Conservation (phyloP, 2,329 filamentous ascomycete genomes). For the Immersiporthe knoxdaviesiana region DNA sequence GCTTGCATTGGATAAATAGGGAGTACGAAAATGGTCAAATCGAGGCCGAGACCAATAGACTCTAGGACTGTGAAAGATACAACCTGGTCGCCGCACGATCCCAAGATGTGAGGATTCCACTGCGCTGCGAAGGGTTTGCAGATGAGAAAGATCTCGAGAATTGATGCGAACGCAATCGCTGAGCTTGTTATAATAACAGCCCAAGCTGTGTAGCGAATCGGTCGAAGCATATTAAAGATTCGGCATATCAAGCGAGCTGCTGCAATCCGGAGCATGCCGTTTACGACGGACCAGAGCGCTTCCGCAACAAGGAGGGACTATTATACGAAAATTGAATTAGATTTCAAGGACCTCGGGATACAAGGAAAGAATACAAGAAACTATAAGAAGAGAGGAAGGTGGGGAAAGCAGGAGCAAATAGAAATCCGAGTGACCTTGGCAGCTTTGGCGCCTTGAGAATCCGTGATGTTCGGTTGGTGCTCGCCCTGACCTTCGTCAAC, state of each 20-base stretch:
- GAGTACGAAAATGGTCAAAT: not conserved
- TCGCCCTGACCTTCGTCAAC: slow-evolving; percentile 16
- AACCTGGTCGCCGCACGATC: slow-evolving; percentile 17
- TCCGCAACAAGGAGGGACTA: too few species aligned
- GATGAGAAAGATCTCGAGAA: slow-evolving; percentile 12
- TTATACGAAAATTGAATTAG: too few species aligned
- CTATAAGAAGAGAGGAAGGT: not conserved
- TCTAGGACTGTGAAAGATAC: slow-evolving; percentile 9
- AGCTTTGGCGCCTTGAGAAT: slow-evolving; percentile 6
- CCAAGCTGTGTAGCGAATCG: too few species aligned
- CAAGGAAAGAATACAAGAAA: not conserved
- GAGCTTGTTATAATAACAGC: not conserved
- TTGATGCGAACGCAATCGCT: not conserved
- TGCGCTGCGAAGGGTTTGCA: slow-evolving; percentile 18
- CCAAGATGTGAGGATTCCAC: slow-evolving; percentile 17
- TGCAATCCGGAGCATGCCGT: too few species aligned
- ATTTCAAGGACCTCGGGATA: too few species aligned
- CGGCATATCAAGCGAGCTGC: too few species aligned
- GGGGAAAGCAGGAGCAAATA: too few species aligned
- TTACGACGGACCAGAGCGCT: too few species aligned
- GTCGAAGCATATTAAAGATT: too few species aligned
- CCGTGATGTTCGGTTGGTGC: slow-evolving; percentile 11
- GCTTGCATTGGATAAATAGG: not conserved
- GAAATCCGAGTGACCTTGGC: slow-evolving; percentile 11
- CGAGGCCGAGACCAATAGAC: not conserved